phyloP scores from a whole-genome alignment of 2,329 filamentous ascomycete genomes.

The Penicillium hordei region DNA sequence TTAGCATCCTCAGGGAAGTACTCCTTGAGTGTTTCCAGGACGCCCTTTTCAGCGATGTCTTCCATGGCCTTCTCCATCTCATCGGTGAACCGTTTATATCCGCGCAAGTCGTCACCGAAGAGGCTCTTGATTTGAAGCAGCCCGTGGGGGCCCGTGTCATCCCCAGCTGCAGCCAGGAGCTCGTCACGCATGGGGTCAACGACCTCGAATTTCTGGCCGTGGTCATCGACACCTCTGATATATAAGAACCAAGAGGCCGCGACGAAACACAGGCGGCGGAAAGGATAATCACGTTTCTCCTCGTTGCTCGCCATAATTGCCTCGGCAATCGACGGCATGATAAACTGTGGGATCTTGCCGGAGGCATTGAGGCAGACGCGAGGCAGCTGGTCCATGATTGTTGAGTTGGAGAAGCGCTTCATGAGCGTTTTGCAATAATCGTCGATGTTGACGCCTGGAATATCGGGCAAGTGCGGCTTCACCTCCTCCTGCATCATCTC shows the following conservation, averaged over 20 bases:
- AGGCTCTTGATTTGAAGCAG: slow-evolving; percentile 51
- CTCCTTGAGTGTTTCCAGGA: slow-evolving; percentile 46
- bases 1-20: slow-evolving; percentile 48
- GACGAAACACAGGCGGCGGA: slow-evolving; percentile 51
- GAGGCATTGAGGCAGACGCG: slow-evolving; percentile 54
- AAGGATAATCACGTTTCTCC: slow-evolving; percentile 7
- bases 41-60: slow-evolving; percentile 49
- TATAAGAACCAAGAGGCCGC: slow-evolving; percentile 55
- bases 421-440: slow-evolving; percentile 55
- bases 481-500: slow-evolving; percentile 59
- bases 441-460: slow-evolving; percentile 53
- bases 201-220: slow-evolving; percentile 41
- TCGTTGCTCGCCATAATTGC: slow-evolving; percentile 31
- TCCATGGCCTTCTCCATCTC: slow-evolving; percentile 52
- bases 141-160: slow-evolving; percentile 44
- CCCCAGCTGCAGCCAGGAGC: slow-evolving; percentile 48
- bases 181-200: slow-evolving; percentile 53
- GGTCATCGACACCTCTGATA: slow-evolving; percentile 52
- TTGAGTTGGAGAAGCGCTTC: slow-evolving; percentile 57
- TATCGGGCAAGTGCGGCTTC: slow-evolving; percentile 53
- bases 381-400: slow-evolving; percentile 56
- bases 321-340: slow-evolving; percentile 42
- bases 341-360: slow-evolving; percentile 54
- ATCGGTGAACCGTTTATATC: slow-evolving; percentile 50
- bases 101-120: slow-evolving; percentile 54